phyloP scores from a whole-genome alignment of 495 filamentous ascomycete genomes.

The Hyaloscypha hepaticicola region DNA sequence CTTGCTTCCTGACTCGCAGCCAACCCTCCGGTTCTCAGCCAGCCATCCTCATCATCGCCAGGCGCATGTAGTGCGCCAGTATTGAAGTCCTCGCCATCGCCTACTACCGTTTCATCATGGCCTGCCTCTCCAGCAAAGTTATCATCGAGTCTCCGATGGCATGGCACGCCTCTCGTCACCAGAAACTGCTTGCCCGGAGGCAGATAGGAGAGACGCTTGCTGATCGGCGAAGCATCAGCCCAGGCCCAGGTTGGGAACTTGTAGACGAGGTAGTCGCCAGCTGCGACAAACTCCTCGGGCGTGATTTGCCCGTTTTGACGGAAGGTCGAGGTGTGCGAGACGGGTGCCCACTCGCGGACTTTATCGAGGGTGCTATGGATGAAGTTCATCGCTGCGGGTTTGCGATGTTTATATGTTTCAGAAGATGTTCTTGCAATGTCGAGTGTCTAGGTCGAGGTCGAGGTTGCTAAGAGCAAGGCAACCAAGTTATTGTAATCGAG shows the following conservation, averaged over 20 bases:
- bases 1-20: constrained; percentile 70
- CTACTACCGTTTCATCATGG: constrained; percentile 77
- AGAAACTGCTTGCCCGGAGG: constrained; percentile 93
- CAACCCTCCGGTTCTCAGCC: constrained; percentile 81
- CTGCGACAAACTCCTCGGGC: constrained; percentile 93
- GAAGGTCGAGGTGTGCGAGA: constrained; percentile 90
- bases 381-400: constrained; percentile 44
- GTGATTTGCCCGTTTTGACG: constrained; percentile 92
- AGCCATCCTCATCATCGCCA: constrained; percentile 78
- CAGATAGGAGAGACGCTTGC: constrained; percentile 76
- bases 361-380: constrained; percentile 81
- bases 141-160: constrained; percentile 85
- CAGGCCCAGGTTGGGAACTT: constrained; percentile 99
- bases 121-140: constrained; percentile 88
- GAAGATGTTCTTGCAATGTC: neutral
- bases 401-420: neutral
- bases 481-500: neutral
- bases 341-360: constrained; percentile 85
- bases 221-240: constrained; percentile 76
- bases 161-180: constrained; percentile 90
- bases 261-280: constrained; percentile 97
- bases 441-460: neutral
- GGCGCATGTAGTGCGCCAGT: constrained; percentile 42
- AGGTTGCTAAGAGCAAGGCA: neutral
- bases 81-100: constrained; percentile 67